Evolutionary conservation across 2,329 filamentous ascomycete genomes (phyloP), one percentile per base, ranked within the genome.

Genomic region (Ceratocystis papillata): DNA sequence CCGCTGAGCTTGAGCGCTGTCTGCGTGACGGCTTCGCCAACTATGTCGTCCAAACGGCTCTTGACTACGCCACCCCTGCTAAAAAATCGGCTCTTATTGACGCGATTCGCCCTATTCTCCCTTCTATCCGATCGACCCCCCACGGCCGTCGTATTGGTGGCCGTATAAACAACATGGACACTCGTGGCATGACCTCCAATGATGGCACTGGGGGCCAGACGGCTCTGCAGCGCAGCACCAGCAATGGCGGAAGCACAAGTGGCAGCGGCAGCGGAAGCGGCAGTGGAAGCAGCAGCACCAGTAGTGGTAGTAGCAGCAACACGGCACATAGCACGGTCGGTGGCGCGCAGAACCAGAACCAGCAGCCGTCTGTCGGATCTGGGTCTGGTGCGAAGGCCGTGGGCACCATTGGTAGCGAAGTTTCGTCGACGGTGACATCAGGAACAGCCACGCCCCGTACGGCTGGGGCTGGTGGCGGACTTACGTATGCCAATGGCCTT

Each of bases 21-120:
- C 83, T 99, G 67, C 88, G 90, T 53, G 94, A 99, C 76, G 90
- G 88, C 0, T 99, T 90, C 73, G 94, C 90, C 75, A 99, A 99
- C 78, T 99, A 99, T 72, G 94, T 99, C 70, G 89, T 99, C 48
- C 94, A 99, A 80, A 99, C 94, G 48, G 92, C 94, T 33, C 83
- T 96, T 70, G 92, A 96, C 72, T 92, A 90, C 72, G 84, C 89
- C 12, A 89, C 91, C 65, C 80, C 83, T 5, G 80, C 85, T 37
- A 87, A 85, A 74, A 91, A 93, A 77, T 78, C 81, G 67, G 84
- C 84, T 60, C 81, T 99, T 55, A 86, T 96, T 59, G 91, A 97
- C 68, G 81, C 83, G 45, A 91, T 97, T 71, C 89, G 91, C 48
- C 90, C 92, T 0, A 86, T 95, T 69, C 79, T 97, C 48, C 88